Conservation (phyloP, 2,329 filamentous ascomycete genomes). For the Sarocladiaceae sp. region DNA sequence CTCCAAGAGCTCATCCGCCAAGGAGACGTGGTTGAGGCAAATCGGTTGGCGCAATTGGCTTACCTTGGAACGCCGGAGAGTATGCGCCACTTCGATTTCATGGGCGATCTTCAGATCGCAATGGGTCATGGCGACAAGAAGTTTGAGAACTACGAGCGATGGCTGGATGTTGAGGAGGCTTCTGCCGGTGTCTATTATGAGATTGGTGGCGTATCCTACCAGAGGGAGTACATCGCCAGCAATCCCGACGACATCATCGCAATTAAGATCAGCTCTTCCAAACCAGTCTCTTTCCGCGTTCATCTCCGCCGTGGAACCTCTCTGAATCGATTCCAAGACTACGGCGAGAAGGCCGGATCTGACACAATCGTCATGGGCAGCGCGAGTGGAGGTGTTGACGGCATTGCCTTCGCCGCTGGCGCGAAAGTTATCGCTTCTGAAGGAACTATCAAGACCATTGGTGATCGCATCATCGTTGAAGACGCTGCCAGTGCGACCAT, state of each 20-base stretch:
- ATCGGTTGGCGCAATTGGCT: slow-evolving; percentile 17
- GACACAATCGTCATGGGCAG: slow-evolving; percentile 6
- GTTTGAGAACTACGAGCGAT: slow-evolving; percentile 28
- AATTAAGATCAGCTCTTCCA: slow-evolving; percentile 19
- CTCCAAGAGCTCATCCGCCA: slow-evolving; percentile 19
- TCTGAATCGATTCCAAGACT: slow-evolving; percentile 16
- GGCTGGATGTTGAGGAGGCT: slow-evolving; percentile 32
- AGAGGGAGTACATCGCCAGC: slow-evolving; percentile 36
- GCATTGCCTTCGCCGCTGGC: slow-evolving; percentile 17
- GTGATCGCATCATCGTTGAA: slow-evolving; percentile 10
- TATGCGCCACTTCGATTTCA: slow-evolving; percentile 26
- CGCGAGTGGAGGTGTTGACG: slow-evolving; percentile 4
- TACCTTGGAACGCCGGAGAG: slow-evolving; percentile 21
- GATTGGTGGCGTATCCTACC: slow-evolving; percentile 23
- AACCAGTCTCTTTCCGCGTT: slow-evolving; percentile 18
- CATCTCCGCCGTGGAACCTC: slow-evolving; percentile 19
- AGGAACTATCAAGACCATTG: slow-evolving; percentile 9
- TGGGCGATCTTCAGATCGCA: slow-evolving; percentile 29
- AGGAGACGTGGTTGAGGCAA: slow-evolving; percentile 19
- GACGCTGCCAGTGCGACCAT: slow-evolving; percentile 11
- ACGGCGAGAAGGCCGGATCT: slow-evolving; percentile 1
- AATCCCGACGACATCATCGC: slow-evolving; percentile 36
- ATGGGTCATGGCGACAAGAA: slow-evolving; percentile 25
- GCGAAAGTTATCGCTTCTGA: slow-evolving; percentile 8
- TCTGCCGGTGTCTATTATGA: slow-evolving; percentile 32